Percentiles rank a stretch among this genome's conserved stretches.
These are phyloP conservation scores for Trypethelium eluteriae DNA, from an alignment of 495 filamentous ascomycete species.

Conservation along the genomic window DNA sequence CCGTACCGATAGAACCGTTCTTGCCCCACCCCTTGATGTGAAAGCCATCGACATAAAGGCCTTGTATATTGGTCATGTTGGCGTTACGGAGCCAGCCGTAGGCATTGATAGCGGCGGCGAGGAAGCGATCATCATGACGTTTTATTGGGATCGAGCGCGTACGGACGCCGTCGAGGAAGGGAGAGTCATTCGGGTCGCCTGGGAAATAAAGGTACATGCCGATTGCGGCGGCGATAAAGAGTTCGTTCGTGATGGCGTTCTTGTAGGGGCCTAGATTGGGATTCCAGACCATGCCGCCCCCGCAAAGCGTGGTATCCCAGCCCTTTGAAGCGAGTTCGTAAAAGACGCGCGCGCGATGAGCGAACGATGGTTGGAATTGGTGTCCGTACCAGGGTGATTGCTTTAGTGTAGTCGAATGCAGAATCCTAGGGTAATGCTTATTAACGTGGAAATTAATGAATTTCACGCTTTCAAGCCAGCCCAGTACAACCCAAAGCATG, in stretches of 20 bases:
- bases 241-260: constrained; percentile 94
- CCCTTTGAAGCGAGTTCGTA: constrained; percentile 72
- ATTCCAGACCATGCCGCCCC: constrained; percentile 90
- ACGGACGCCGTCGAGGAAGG: constrained; percentile 38
- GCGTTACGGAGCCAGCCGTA: constrained; percentile 71
- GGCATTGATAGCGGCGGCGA: constrained; percentile 63
- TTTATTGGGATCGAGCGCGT: constrained; percentile 21
- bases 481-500: constrained; percentile 93
- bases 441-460: constrained; percentile 56
- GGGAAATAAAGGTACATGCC: constrained; percentile 90
- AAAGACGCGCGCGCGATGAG: constrained; percentile 81
- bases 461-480: constrained; percentile 78
- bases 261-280: constrained; percentile 80
- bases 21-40: constrained; percentile 65
- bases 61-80: constrained; percentile 74
- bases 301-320: constrained; percentile 77
- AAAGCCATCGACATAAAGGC: constrained; percentile 83
- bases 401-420: background rate
- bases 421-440: constrained; percentile 31
- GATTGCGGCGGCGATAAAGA: constrained; percentile 76
- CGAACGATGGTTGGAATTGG: constrained; percentile 69
- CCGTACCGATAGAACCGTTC: constrained; percentile 46
- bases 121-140: constrained; percentile 57
- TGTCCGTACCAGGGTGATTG: constrained; percentile 59
- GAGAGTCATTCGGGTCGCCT: constrained; percentile 63